phyloP scores from a whole-genome alignment of 2,329 filamentous ascomycete genomes.

The Dryadomyces quercus-mongolicae region DNA sequence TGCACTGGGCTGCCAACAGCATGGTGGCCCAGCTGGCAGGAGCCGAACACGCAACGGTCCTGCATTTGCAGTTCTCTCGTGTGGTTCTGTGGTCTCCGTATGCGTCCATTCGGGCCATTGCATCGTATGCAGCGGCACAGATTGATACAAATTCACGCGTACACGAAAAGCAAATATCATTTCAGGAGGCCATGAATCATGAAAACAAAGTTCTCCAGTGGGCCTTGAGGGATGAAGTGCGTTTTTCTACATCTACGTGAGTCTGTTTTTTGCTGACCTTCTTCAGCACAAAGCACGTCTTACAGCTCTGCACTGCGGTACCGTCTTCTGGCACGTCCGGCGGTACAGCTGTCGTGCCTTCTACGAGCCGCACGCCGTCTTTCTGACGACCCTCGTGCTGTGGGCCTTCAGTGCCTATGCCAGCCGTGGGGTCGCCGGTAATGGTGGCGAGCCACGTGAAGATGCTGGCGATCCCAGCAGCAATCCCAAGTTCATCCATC shows the following conservation, averaged over 20 bases:
- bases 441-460: not conserved
- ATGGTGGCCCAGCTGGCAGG: constrained; percentile 34
- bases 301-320: constrained; percentile 29
- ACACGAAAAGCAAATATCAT: too few species aligned
- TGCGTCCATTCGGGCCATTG: constrained; percentile 30
- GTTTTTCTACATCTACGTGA: not conserved
- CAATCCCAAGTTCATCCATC: not conserved
- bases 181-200: constrained; percentile 7
- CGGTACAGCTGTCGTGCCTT: constrained; percentile 28
- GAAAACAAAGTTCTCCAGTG: constrained; percentile 20
- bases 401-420: constrained; percentile 24
- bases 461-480: too few species aligned
- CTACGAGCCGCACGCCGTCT: constrained; percentile 25
- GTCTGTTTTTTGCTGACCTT: not conserved
- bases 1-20: constrained; percentile 46
- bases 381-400: constrained; percentile 24
- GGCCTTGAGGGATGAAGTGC: constrained; percentile 18
- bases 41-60: constrained; percentile 39
- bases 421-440: not conserved
- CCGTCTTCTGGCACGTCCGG: constrained; percentile 32
- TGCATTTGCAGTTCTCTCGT: constrained; percentile 42
- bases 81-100: constrained; percentile 38
- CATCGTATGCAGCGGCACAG: constrained; percentile 19
- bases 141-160: not conserved
- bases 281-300: constrained; percentile 32